Evolutionary conservation across 768 basidiomycete genomes (phyloP).

Genomic region (Suillus ampliporus): DNA sequence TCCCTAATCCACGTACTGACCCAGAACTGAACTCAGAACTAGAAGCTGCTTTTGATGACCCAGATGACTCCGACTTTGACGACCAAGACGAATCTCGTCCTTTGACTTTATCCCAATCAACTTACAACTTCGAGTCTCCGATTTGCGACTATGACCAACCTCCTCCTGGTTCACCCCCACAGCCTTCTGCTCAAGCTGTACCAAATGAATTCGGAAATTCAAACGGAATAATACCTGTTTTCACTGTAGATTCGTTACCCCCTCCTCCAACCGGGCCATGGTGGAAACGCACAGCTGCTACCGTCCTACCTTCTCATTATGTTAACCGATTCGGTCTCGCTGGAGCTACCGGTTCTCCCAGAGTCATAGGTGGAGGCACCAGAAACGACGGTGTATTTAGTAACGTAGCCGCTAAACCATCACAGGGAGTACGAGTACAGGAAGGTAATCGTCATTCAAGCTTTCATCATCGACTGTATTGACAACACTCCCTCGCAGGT

Average conservation of each 20-base stretch:
- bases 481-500: constrained; percentile 45
- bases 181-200: constrained; percentile 63
- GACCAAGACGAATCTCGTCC: constrained; percentile 51
- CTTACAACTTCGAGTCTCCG: constrained; percentile 81
- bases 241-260: constrained; percentile 36
- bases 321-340: constrained; percentile 51
- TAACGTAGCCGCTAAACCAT: constrained; percentile 91
- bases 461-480: constrained; percentile 8
- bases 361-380: constrained; percentile 64
- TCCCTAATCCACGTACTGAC: constrained; percentile 62
- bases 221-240: constrained; percentile 69
- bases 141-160: constrained; percentile 73
- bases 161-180: constrained; percentile 83
- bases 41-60: constrained; percentile 87
- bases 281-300: constrained; percentile 58
- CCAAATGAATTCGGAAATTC: constrained; percentile 78
- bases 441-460: constrained; percentile 52
- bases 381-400: constrained; percentile 93
- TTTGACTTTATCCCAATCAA: constrained; percentile 47
- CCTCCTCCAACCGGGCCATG: constrained; percentile 49
- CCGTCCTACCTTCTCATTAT: constrained; percentile 61
- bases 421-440: constrained; percentile 59
- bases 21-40: constrained; percentile 62
- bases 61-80: constrained; percentile 69
- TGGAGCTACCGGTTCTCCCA: constrained; percentile 41